phyloP scores from a whole-genome alignment of 768 basidiomycete species.

The Serendipita sp. region DNA sequence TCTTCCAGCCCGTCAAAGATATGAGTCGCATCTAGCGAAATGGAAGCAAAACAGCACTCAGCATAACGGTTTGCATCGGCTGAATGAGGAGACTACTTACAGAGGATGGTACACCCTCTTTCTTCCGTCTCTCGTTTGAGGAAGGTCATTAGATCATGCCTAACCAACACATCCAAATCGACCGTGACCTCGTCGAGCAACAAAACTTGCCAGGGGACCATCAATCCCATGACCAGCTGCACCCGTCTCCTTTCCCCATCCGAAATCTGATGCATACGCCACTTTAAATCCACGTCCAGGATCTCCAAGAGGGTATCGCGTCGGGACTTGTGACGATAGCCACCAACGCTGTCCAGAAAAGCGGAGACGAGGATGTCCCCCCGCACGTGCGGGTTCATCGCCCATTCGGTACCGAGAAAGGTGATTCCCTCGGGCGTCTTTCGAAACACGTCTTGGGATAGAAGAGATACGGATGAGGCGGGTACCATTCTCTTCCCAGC shows the following conservation, averaged over 20 bases:
- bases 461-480: slow-evolving; percentile 14
- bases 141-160: slow-evolving; percentile 78
- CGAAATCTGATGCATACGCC: slow-evolving; percentile 91
- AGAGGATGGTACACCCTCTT: slow-evolving; percentile 78
- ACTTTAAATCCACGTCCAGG: slow-evolving; percentile 87
- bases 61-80: slow-evolving; percentile 5
- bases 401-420: slow-evolving; percentile 93
- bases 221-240: slow-evolving; percentile 90
- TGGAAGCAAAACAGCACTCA: slow-evolving; percentile 7
- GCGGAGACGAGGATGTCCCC: slow-evolving; percentile 82
- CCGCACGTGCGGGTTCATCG: slow-evolving; percentile 92
- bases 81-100: slow-evolving; percentile 25
- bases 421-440: slow-evolving; percentile 41
- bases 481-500: background rate
- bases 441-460: slow-evolving; percentile 7
- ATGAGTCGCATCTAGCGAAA: slow-evolving; percentile 71
- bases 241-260: slow-evolving; percentile 90
- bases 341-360: slow-evolving; percentile 95
- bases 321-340: slow-evolving; percentile 81
- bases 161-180: slow-evolving; percentile 90
- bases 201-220: slow-evolving; percentile 86
- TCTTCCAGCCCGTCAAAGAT: slow-evolving; percentile 83
- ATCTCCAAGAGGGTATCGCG: slow-evolving; percentile 78
- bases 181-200: slow-evolving; percentile 96
- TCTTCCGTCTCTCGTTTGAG: slow-evolving; percentile 65